These are phyloP conservation scores for Penicillium goetzii DNA, from an alignment of 495 filamentous ascomycete genomes.

Conservation along the genomic window DNA sequence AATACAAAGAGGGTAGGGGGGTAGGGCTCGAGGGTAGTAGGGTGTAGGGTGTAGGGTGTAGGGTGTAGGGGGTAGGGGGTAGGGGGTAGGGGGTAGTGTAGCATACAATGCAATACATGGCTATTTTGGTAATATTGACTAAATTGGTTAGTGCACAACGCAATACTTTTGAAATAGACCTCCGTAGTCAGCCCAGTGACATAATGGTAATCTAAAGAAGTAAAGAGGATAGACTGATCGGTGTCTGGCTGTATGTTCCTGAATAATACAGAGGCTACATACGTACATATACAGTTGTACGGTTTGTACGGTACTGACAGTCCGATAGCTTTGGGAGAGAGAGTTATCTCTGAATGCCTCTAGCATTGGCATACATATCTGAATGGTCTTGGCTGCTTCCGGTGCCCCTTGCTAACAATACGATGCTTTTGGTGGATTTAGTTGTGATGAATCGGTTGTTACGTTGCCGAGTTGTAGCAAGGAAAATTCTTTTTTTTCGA, in stretches of 20 bases:
- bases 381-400: conserved; percentile 25
- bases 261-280: not conserved
- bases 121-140: too few species aligned
- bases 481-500: not conserved
- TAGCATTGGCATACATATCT: conserved; percentile 23
- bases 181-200: conserved; percentile 23
- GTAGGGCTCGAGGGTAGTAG: too few species aligned
- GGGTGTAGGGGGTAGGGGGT: too few species aligned
- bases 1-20: too few species aligned
- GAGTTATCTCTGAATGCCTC: conserved; percentile 11
- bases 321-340: not conserved
- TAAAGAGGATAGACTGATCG: not conserved
- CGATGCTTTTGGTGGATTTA: not conserved
- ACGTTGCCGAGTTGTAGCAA: conserved; percentile 1
- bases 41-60: too few species aligned
- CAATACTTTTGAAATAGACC: too few species aligned
- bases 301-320: not conserved
- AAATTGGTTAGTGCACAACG: too few species aligned
- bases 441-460: conserved; percentile 2
- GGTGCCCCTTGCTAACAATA: conserved; percentile 27
- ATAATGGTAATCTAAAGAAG: conserved; percentile 23
- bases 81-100: too few species aligned
- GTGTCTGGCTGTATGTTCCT: not conserved
- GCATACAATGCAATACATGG: too few species aligned
- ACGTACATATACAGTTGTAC: not conserved